A percentile compares a stretch with the other conserved stretches of the same genome.
Conservation (phyloP, 371 early-diverging fungal genomes). For the Quaeritorhiza haematococci region DNA sequence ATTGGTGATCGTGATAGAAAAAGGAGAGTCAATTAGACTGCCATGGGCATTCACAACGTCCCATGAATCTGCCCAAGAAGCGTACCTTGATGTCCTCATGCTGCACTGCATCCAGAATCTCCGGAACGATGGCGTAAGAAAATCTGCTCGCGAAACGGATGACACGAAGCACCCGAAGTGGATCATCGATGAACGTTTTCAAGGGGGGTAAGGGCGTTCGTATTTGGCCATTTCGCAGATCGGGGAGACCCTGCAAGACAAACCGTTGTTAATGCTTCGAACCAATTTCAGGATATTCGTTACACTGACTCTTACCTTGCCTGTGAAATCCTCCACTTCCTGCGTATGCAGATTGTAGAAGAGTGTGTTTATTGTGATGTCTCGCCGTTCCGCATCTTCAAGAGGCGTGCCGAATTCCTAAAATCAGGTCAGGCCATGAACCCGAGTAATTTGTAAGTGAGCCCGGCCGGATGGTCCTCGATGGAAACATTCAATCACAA, state of each 20-base stretch:
- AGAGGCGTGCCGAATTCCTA: slow-evolving; percentile 87
- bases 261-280: too few species aligned
- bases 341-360: slow-evolving; percentile 94
- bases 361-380: slow-evolving; percentile 97
- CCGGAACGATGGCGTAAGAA: slow-evolving; percentile 69
- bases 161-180: slow-evolving; percentile 93
- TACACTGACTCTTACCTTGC: slow-evolving; percentile 49
- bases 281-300: neutral
- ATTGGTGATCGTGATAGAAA: slow-evolving; percentile 2
- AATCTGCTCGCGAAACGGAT: slow-evolving; percentile 95
- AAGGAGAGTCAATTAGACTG: too few species aligned
- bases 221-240: slow-evolving; percentile 66
- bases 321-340: slow-evolving; percentile 90
- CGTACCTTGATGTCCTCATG: slow-evolving; percentile 50
- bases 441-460: too few species aligned
- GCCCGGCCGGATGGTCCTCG: too few species aligned
- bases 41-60: too few species aligned
- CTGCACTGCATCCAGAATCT: slow-evolving; percentile 61
- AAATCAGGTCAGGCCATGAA: too few species aligned
- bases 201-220: slow-evolving; percentile 91
- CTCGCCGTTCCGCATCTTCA: slow-evolving; percentile 97
- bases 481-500: too few species aligned
- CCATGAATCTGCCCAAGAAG: too few species aligned
- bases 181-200: slow-evolving; percentile 96
- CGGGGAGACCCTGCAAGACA: slow-evolving; percentile 65